Evolutionary conservation across 441 rosid species (phyloP).

Genomic region (Populus hybrid): DNA sequence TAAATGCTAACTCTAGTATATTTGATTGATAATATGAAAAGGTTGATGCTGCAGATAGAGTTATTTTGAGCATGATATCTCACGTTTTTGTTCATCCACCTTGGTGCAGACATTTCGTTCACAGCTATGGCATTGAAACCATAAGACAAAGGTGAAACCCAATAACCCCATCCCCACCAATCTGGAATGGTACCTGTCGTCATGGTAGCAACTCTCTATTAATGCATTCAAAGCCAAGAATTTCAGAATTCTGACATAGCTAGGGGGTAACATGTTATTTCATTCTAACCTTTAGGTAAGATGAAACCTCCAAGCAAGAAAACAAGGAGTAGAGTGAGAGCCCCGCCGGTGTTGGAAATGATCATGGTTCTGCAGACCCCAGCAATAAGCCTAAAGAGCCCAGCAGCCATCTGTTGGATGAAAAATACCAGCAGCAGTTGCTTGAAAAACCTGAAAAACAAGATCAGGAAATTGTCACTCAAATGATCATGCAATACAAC

Average conservation of each 20-base stretch:
- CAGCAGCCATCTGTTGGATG: slow-evolving; percentile 85
- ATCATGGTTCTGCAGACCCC: slow-evolving; percentile 78
- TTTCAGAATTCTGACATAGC: background rate
- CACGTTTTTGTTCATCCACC: slow-evolving; percentile 80
- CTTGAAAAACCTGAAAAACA: slow-evolving; percentile 67
- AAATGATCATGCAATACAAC: background rate
- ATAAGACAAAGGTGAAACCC: slow-evolving; percentile 79
- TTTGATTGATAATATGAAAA: background rate
- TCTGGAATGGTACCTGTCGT: slow-evolving; percentile 51
- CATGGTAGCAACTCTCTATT: background rate
- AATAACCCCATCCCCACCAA: slow-evolving; percentile 89
- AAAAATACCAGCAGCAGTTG: slow-evolving; percentile 52
- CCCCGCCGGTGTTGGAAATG: slow-evolving; percentile 74
- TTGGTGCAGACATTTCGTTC: slow-evolving; percentile 71
- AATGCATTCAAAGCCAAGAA: background rate
- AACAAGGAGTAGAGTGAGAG: slow-evolving; percentile 48
- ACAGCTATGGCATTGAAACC: slow-evolving; percentile 62
- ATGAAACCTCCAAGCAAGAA: slow-evolving; percentile 87
- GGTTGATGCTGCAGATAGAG: background rate
- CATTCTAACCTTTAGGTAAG: slow-evolving; percentile 47
- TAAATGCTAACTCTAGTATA: background rate
- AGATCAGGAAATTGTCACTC: background rate
- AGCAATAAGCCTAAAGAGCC: slow-evolving; percentile 62
- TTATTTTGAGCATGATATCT: background rate
- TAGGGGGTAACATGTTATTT: background rate